phyloP scores from a whole-genome alignment of 2,329 filamentous ascomycete genomes.

The Exophiala alcalophila region DNA sequence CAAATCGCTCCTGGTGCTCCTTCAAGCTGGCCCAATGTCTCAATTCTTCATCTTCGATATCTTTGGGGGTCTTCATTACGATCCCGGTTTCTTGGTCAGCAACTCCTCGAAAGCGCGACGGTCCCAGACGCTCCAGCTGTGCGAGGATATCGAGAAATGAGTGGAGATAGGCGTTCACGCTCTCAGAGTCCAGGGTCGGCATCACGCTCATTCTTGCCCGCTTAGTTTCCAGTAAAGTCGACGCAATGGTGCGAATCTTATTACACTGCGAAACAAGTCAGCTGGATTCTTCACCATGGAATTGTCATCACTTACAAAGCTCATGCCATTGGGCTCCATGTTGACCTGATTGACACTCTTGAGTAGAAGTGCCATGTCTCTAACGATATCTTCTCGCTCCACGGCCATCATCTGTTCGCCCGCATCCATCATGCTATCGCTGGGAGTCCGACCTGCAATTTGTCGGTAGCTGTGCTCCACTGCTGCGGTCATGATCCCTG shows the following conservation, averaged over 20 bases:
- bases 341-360: conserved; percentile 77
- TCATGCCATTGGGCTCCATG: conserved; percentile 70
- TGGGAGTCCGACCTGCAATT: conserved; percentile 23
- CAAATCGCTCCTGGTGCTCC: conserved; percentile 72
- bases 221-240: conserved; percentile 68
- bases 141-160: conserved; percentile 18
- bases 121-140: conserved; percentile 15
- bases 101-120: conserved; percentile 18
- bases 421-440: conserved; percentile 31
- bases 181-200: conserved; percentile 41
- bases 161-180: conserved; percentile 17
- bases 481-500: conserved; percentile 23
- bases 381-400: conserved; percentile 78
- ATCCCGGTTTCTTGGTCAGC: conserved; percentile 15
- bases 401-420: conserved; percentile 57
- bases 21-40: conserved; percentile 74
- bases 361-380: conserved; percentile 71
- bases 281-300: not conserved
- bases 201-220: conserved; percentile 50
- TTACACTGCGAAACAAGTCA: conserved; percentile 54
- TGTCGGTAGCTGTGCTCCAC: conserved; percentile 25
- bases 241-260: conserved; percentile 82
- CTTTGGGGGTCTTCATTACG: conserved; percentile 35
- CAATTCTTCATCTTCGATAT: conserved; percentile 74
- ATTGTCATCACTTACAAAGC: conserved; percentile 52